Evolutionary conservation across 805 yeast species (phyloP).

Genomic region (Myxozyma geophila): DNA sequence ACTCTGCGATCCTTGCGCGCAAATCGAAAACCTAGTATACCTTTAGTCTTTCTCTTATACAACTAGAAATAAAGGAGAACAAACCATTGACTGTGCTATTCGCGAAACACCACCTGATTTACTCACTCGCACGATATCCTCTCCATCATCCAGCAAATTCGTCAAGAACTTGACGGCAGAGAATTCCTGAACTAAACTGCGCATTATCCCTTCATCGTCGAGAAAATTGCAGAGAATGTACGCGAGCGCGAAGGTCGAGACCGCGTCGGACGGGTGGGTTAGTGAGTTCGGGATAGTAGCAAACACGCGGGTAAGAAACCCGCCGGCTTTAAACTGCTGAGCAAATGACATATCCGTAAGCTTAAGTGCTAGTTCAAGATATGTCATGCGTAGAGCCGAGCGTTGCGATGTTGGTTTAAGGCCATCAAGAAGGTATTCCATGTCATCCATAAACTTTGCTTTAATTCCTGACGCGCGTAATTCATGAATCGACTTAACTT

Average conservation of each 20-base stretch:
- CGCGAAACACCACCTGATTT: constrained; percentile 3
- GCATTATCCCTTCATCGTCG: constrained; percentile 28
- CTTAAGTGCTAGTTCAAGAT: constrained; percentile 30
- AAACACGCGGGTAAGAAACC: constrained; percentile 23
- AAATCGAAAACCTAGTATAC: constrained; percentile 21
- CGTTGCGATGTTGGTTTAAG: constrained; percentile 8
- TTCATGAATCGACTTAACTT: constrained; percentile 36
- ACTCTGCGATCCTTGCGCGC: background rate
- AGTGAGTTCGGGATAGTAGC: background rate
- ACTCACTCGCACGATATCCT: constrained; percentile 15
- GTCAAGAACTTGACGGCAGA: constrained; percentile 10
- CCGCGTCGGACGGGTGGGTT: background rate
- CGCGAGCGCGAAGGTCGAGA: constrained; percentile 25
- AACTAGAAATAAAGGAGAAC: background rate
- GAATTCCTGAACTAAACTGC: constrained; percentile 14
- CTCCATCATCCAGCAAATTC: constrained; percentile 7
- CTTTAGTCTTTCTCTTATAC: background rate
- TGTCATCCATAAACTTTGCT: constrained; percentile 36
- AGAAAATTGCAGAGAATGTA: constrained; percentile 15
- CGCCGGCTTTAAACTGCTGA: constrained; percentile 27
- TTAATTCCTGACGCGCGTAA: constrained; percentile 38
- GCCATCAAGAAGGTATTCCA: constrained; percentile 38
- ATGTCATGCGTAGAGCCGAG: constrained; percentile 21
- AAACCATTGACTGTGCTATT: constrained; percentile 19
- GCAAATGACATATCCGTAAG: constrained; percentile 28